Evolutionary conservation across 805 yeast genomes (phyloP), one percentile per base, ranked within the genome.

Genomic region (Teunomyces kruisii): DNA sequence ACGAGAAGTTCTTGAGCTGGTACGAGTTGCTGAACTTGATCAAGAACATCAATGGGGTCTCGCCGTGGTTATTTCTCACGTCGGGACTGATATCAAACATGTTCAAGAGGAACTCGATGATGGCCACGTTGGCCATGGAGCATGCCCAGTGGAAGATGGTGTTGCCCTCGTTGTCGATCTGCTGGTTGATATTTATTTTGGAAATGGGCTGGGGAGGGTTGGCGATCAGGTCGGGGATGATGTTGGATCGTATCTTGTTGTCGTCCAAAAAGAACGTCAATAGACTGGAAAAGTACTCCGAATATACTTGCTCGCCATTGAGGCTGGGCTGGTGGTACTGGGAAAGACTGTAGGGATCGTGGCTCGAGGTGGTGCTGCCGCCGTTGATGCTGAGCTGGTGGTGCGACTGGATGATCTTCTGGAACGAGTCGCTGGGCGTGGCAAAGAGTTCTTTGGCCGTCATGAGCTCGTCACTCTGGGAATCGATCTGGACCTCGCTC

Each of bases 141-240:
- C 97, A 83, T 3, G 97, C 95, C 95, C 98, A 88, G 65, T 94
- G 99, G 46, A 94, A 74, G 0, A 96, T 89, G 0, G 96, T 86
- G 59, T 94, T 94, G 0, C 98, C 97, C 46, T 85, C 81, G 54
- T 88, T 95, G 65, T 95, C 99, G 37, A 95, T 87, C 1, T 97
- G 84, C 28, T 89, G 88, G 57, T 89, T 94, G 41, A 91, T 73
- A 47, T 81, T 78, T 30, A 88, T 80, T 54, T 80, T 79, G n/a
- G 58, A 50, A 2, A 68, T 46, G 7, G 77, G 76, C 30, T 70
- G 66, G 1, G 92, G 91, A 5, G 87, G 86, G 42, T 72, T 65
- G 26, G 72, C 61, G 22, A 83, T 58, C 42, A 76, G 68, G 17
- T 69, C 51, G 0, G 75, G 75, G 5, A 68, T 58, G 26, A 51